Evolutionary conservation across 179 eudicot genomes (phyloP).

Genomic region (Monotropa hypopitys): DNA sequence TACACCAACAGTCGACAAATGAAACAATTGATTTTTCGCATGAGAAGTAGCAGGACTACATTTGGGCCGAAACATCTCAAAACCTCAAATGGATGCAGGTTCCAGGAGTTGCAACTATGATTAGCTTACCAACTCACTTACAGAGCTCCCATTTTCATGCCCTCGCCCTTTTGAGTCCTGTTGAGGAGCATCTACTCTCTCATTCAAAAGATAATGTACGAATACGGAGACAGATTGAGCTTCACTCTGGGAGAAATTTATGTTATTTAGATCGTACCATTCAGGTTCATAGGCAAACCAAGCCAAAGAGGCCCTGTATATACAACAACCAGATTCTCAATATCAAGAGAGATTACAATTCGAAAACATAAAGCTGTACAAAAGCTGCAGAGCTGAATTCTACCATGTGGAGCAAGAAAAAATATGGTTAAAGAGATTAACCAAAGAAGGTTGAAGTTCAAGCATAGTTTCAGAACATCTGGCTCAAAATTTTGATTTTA

Average conservation of each 20-base stretch:
- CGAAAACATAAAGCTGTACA: background rate
- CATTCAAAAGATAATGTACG: slow-evolving; percentile 61
- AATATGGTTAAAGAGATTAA: background rate
- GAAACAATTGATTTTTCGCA: background rate
- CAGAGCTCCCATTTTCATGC: slow-evolving; percentile 59
- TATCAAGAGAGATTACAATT: background rate
- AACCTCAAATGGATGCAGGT: background rate
- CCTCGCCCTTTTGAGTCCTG: slow-evolving; percentile 53
- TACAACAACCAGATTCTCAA: background rate
- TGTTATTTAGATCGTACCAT: slow-evolving; percentile 72
- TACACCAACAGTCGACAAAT: background rate
- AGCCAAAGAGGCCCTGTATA: slow-evolving; percentile 74
- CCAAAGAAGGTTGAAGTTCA: background rate
- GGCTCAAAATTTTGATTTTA: background rate
- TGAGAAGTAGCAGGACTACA: background rate
- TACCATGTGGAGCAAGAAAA: background rate
- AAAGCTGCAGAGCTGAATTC: background rate
- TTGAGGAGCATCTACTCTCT: slow-evolving; percentile 39
- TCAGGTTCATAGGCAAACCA: slow-evolving; percentile 94
- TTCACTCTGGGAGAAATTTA: slow-evolving; percentile 72
- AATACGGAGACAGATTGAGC: slow-evolving; percentile 80
- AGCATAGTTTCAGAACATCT: background rate
- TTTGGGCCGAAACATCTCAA: background rate
- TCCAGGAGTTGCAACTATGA: background rate
- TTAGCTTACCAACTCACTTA: slow-evolving; percentile 52